Percentiles rank a stretch among this genome's conserved stretches.
phyloP scores from a whole-genome alignment of 148 eudicot genomes.

The Rhododendron molle region DNA sequence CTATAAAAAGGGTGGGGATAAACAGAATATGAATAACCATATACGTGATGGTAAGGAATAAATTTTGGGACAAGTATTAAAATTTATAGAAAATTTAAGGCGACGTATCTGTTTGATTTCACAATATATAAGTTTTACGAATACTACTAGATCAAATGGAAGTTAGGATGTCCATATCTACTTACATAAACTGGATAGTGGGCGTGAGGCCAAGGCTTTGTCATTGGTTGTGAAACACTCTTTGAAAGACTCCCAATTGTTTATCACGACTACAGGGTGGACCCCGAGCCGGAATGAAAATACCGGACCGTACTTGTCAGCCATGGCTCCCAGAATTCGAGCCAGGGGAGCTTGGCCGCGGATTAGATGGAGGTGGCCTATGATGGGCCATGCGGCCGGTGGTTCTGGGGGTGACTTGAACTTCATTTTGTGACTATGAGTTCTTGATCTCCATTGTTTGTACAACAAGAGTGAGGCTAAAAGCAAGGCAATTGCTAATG shows the following conservation, averaged over 20 bases:
- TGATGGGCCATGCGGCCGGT: background rate
- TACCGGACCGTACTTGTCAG: background rate
- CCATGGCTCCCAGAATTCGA: slow-evolving; percentile 1
- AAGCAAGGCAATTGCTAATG: background rate
- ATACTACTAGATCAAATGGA: too few species aligned
- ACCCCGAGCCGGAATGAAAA: background rate
- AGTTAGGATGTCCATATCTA: too few species aligned
- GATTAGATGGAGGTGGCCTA: slow-evolving; percentile 1
- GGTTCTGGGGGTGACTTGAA: background rate
- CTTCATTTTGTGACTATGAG: background rate
- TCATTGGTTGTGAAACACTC: background rate
- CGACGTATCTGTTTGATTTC: too few species aligned
- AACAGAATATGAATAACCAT: too few species aligned
- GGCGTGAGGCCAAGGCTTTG: background rate
- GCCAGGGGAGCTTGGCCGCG: background rate
- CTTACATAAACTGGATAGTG: background rate
- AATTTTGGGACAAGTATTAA: too few species aligned
- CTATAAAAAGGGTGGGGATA: too few species aligned
- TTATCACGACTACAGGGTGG: background rate
- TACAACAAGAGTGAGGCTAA: background rate
- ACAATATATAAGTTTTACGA: too few species aligned
- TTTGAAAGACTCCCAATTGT: background rate
- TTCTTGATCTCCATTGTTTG: background rate
- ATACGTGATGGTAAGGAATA: too few species aligned
- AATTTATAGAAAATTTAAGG: too few species aligned